These are phyloP conservation scores for Fusarium mundagurra DNA, from an alignment of 2,329 filamentous ascomycete species.

Conservation along the genomic window DNA sequence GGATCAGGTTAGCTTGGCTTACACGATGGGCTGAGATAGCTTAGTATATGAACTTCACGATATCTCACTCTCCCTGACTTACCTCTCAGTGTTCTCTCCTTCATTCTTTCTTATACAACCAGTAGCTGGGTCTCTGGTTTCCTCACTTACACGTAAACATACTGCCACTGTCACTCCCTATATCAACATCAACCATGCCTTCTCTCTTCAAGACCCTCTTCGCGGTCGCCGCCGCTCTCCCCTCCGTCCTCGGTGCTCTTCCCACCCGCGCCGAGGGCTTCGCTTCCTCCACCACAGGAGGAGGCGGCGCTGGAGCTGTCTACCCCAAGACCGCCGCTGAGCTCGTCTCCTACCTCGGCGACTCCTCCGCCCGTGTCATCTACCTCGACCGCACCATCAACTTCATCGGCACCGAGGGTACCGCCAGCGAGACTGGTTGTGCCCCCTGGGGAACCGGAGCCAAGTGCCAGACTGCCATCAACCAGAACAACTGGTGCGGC, in stretches of 20 bases:
- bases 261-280: conserved; percentile 54
- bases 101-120: conserved; percentile 6
- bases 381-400: conserved; percentile 66
- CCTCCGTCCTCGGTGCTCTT: conserved; percentile 38
- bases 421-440: conserved; percentile 62
- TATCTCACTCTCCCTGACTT: not conserved
- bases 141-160: not conserved
- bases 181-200: conserved; percentile 14
- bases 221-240: conserved; percentile 31
- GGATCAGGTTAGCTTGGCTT: not conserved
- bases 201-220: conserved; percentile 36
- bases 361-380: conserved; percentile 64
- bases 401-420: conserved; percentile 66
- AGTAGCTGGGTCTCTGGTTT: conserved; percentile 33
- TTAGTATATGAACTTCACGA: conserved; percentile 15
- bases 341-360: conserved; percentile 67
- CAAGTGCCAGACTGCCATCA: conserved; percentile 67
- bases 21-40: not conserved
- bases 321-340: conserved; percentile 64
- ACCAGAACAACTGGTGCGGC: conserved; percentile 66
- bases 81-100: not conserved
- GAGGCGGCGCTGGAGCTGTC: conserved; percentile 63
- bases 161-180: not conserved
- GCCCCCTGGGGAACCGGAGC: conserved; percentile 65
- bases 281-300: conserved; percentile 66